Percentiles rank a stretch among this genome's conserved stretches.
Evolutionary conservation across 2,329 filamentous ascomycete genomes (phyloP).

Genomic region (Fusarium miscanthi): DNA sequence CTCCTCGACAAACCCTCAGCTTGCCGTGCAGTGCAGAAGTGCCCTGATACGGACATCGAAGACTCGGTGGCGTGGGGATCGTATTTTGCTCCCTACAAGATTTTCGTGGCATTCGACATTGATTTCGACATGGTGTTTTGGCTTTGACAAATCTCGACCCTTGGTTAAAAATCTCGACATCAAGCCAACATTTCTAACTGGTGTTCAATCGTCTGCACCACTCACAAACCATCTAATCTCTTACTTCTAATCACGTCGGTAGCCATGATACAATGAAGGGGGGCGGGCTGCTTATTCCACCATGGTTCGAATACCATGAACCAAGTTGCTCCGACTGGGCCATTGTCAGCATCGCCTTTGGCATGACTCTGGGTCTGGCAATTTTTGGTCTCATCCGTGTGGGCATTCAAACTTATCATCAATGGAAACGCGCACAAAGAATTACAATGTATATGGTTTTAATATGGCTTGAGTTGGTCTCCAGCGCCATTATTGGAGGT

Average conservation of each 20-base stretch:
- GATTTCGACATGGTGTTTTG: not conserved
- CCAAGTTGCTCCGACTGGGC: slow-evolving; percentile 47
- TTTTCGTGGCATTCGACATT: not conserved
- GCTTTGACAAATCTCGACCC: not conserved
- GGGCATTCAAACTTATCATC: slow-evolving; percentile 49
- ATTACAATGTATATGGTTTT: slow-evolving; percentile 53
- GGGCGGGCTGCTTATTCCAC: slow-evolving; percentile 38
- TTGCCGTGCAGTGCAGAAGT: slow-evolving; percentile 6
- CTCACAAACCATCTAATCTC: not conserved
- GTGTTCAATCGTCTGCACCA: not conserved
- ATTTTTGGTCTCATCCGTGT: slow-evolving; percentile 50
- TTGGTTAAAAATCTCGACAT: not conserved
- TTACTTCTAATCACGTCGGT: not conserved
- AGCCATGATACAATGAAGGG: slow-evolving; percentile 40
- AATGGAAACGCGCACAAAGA: slow-evolving; percentile 47
- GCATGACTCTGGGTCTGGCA: slow-evolving; percentile 52
- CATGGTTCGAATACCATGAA: slow-evolving; percentile 37
- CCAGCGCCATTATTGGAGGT: slow-evolving; percentile 50
- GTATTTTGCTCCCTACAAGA: slow-evolving; percentile 26
- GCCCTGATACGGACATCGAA: slow-evolving; percentile 15
- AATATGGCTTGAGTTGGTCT: slow-evolving; percentile 54
- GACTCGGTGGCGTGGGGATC: slow-evolving; percentile 5
- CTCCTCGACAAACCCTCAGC: slow-evolving; percentile 9
- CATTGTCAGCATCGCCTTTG: slow-evolving; percentile 52
- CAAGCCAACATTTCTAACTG: not conserved